Evolutionary conservation across 768 basidiomycete genomes (phyloP).

Genomic region (Tricholoma saponaceum): DNA sequence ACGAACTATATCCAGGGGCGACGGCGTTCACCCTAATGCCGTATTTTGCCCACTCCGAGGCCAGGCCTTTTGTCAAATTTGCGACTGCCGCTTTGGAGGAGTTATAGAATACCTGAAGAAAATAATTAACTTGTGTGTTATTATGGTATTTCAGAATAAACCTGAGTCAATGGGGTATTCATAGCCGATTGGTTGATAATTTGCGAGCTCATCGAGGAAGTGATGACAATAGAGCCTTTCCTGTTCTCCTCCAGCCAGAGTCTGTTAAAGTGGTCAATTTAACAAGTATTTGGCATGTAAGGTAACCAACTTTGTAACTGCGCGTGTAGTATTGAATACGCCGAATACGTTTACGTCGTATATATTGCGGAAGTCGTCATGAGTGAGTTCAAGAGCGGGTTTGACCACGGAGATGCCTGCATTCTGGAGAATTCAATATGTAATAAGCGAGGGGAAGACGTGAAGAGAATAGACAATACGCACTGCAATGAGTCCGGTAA

Average conservation of each 20-base stretch:
- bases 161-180: conserved; percentile 51
- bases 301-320: conserved; percentile 45
- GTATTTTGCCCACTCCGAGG: conserved; percentile 56
- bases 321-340: conserved; percentile 60
- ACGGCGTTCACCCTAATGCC: conserved; percentile 57
- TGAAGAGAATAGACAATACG: conserved; percentile 7
- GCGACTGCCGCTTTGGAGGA: conserved; percentile 67
- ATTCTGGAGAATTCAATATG: conserved; percentile 32
- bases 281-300: too few species aligned
- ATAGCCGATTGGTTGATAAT: conserved; percentile 51
- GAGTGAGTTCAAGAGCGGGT: conserved; percentile 51
- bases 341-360: conserved; percentile 62
- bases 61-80: conserved; percentile 51
- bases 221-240: conserved; percentile 58
- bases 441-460: neutral
- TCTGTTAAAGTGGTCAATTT: conserved; percentile 20
- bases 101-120: conserved; percentile 50
- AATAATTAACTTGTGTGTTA: conserved; percentile 14
- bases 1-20: conserved; percentile 57
- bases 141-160: conserved; percentile 7
- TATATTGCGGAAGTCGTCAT: conserved; percentile 51
- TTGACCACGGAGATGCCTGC: conserved; percentile 63
- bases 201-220: conserved; percentile 62
- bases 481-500: conserved; percentile 57
- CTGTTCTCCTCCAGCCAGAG: conserved; percentile 36